Evolutionary conservation across 495 filamentous ascomycete species (phyloP), one percentile per base, ranked within the genome.

Genomic region (Xylaria acuta): DNA sequence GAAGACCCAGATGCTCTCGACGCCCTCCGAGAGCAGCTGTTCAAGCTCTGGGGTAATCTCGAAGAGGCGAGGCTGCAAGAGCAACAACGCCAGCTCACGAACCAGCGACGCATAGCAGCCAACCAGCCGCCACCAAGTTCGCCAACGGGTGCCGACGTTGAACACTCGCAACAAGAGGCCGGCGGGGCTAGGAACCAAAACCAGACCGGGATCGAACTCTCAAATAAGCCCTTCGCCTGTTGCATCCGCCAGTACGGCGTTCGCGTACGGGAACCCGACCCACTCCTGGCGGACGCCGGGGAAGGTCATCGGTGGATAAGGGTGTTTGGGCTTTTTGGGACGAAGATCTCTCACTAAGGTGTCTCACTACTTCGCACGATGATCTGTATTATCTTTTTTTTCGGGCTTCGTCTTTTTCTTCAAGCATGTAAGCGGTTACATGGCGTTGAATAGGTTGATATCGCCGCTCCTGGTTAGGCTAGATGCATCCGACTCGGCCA

Each of bases 41-140:
- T 90, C 79, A 82, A 88, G 40, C 85, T 98, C 9, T 98, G 95
- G 94, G 95, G 95, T 4, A 86, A 97, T 71, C 87, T 98, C 8
- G 91, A 93, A 78, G 94, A 97, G 77, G 72, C 76, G 58, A 93
- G 92, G 76, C 51, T 45, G n/a, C 71, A 73, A 18, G 75, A 75
- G 56, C 58, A 69, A 2, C 69, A 77, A 45, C 58, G 32, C 12
- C 62, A 74, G 51, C 18, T 64, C 18, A 60, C 47, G 30, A 49
- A 38, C 30, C 74, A 71, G 45, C 43, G 69, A 65, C 82, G 82
- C 20, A 54, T 80, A 18, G 67, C 73, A 16, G 70, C 72, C 5
- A 71, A 73, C 6, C 59, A 77, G 30, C 71, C 74, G 40, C 75
- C 74, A 2, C 60, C 72, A 12, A 74, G 72, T 56, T 76, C 77